Base-by-base conservation (phyloP, 805 yeast genomes). In the Myxozyma monticola region DNA sequence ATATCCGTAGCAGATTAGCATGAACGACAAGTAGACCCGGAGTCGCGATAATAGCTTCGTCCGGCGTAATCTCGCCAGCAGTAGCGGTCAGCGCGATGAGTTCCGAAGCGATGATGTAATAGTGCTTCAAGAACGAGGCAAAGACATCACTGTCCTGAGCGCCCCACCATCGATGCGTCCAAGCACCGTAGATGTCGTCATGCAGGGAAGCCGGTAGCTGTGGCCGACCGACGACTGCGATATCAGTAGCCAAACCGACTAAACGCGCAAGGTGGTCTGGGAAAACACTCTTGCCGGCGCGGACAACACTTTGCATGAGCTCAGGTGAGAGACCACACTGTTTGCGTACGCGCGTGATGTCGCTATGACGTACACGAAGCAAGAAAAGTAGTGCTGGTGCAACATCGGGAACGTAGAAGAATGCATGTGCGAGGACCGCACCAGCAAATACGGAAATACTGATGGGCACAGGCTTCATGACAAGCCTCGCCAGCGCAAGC, bases 381-480 rank as follows among this genome's bases (percentile, higher is more conserved):
- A 59, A 45, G n/a, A 59, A 56, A 17, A 71, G 56, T 12, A 71
- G 54, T 9, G 62, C 83, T 43, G 73, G 73, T 15, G 84, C 78
- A 3, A 83, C 76, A 24, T 76, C 72, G 0, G 82, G 80, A 2
- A 83, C 66, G 53, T 73, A 68, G 63, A 77, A 76, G 56, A 75
- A 85, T 2, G 80, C 70, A 61, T 80, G 79, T 1, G 89, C 89
- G 63, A 85, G 76, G 2, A 81, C 76, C 60, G 85, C 84, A 4
- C 91, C 91, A 10, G 80, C 70, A 58, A 84, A 83, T 2, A 88
- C 88, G 20, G 80, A 72, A 18, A 77, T 66, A 4, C 84, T 72
- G n/a, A 80, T 65, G 0, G 86, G 73, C 9, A 81, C 69, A 21
- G 71, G 71, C 55, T 81, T 81, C 48, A 74, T 60, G 41, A 73